Percentiles rank a stretch among this genome's conserved stretches.
These are phyloP conservation scores for Esteya vermicola DNA, from an alignment of 2,329 filamentous ascomycete species.

Conservation along the genomic window DNA sequence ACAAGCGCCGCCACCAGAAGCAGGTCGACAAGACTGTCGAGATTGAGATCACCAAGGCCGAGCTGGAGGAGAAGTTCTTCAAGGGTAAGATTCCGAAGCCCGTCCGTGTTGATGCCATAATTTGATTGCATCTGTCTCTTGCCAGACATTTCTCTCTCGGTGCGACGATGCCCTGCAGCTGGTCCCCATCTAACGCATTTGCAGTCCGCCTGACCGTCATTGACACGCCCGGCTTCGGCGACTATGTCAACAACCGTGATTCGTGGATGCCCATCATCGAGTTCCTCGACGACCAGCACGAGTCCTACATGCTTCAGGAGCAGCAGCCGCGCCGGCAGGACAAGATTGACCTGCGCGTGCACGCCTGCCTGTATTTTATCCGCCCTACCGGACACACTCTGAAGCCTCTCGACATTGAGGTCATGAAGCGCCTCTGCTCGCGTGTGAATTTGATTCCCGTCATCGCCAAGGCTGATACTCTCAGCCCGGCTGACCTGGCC, in stretches of 20 bases:
- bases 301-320: slow-evolving; percentile 99
- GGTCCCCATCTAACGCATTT: neutral
- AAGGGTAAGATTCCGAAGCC: slow-evolving; percentile 80
- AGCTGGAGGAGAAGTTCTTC: slow-evolving; percentile 99
- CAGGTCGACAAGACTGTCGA: slow-evolving; percentile 99
- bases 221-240: slow-evolving; percentile 95
- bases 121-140: slow-evolving; percentile 1
- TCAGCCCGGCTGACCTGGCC: slow-evolving; percentile 81
- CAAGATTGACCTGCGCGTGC: slow-evolving; percentile 98
- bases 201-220: slow-evolving; percentile 95
- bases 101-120: too few relatives aligned
- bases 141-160: too few relatives aligned
- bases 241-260: slow-evolving; percentile 99
- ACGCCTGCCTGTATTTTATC: slow-evolving; percentile 98
- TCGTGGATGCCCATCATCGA: slow-evolving; percentile 99
- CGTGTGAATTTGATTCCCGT: slow-evolving; percentile 98
- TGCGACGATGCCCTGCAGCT: neutral
- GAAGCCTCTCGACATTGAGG: slow-evolving; percentile 97
- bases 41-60: slow-evolving; percentile 99
- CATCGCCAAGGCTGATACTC: slow-evolving; percentile 94
- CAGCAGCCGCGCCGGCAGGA: slow-evolving; percentile 95
- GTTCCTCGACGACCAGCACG: slow-evolving; percentile 98
- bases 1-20: slow-evolving; percentile 98
- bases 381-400: slow-evolving; percentile 94
- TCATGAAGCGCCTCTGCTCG: slow-evolving; percentile 98